Base-by-base conservation (phyloP, 2,329 filamentous ascomycete species). In the Cladosporium cucumerinum region DNA sequence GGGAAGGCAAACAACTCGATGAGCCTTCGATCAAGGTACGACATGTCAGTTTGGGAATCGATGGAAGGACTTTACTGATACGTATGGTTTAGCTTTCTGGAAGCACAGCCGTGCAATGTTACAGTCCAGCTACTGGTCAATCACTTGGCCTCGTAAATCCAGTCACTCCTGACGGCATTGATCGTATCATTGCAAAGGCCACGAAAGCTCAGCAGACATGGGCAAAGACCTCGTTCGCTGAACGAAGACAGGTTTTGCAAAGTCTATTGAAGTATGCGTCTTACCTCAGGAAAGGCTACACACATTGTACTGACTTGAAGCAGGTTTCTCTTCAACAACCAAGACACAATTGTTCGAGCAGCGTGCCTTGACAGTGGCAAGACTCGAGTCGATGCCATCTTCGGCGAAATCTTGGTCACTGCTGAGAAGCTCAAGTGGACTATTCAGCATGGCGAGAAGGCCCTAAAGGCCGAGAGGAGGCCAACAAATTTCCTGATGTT, bases 351-450 rank as follows among this genome's bases (percentile, higher is more conserved):
- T 71, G 93, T 92, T 72, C 85, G 87, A 18, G 87, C 92, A 32
- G 94, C 93, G 58, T 96, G 92, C 73, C 84, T 97, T 39, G 95
- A 99, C 79, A 96, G 92, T 49, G 95, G 95, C 68, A 99, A 99
- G 84, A 97, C 96, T 1, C 91, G 94, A 82, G 88, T 98, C 46
- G 95, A 99, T 79, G 95, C 94, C 0, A 89, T 91, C 70, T 88
- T 99, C 64, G 95, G 95, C 61, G 95, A 99, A 83, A 93, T 98
- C 68, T 83, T 99, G 63, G 93, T 97, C 49, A 97, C 95, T 7
- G 88, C 86, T 0, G 95, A 98, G 82, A 97, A 97, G 82, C 84
- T 99, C 66, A 89, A 91, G 74, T 99, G 95, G 95, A 97, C 93
- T 3, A 89, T 98, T 68, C 82, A 88, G 69, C 92, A 99, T 78